Evolutionary conservation across 306 rosid species (phyloP), one percentile per base, ranked within the genome.

Genomic region (Dryas alaskensis): DNA sequence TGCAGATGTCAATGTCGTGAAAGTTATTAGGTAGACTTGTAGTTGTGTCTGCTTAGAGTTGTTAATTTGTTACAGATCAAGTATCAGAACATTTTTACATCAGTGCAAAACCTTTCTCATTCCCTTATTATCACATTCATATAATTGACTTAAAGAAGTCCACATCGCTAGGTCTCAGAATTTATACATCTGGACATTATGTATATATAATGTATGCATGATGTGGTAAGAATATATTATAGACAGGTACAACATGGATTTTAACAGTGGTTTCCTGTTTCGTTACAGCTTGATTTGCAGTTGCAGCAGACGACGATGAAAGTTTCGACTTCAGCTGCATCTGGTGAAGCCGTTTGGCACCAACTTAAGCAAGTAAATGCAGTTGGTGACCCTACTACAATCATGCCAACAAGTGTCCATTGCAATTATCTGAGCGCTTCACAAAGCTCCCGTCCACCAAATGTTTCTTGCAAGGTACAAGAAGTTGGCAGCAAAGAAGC

Each of bases 261-360:
- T 82, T 89, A 70, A 87, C 17, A 43, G 37, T 39, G 50, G 51
- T 19, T 55, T 49, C 4, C 19, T 67, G 45, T 69, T 40, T 60
- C 60, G 62, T 69, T 75, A 67, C 95, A 90, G 98, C 76, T 83
- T 80, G 90, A 92, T 76, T 70, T 81, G 17, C 83, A 76, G 77
- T 79, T 87, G 8, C 70, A n/a, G 70, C 87, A 64, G 72, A 77
- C 72, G 49, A 31, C n/a, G 4, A 72, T 71, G 40, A 53, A 53
- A 62, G 76, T 78, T 53, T 37, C 73, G 46, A 31, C 76, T 45
- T 74, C 77, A 39, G 58, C 75, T 17, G 61, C 61, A 37, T 50
- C 57, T 40, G 76, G 45, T 46, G 81, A 82, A 61, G 73, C 54
- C 22, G 60, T 80, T 37, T 52, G 62, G 13, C 19, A 76, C 60